Evolutionary conservation across 768 basidiomycete species (phyloP), one percentile per base, ranked within the genome.

Genomic region (Trametes sanguinea): DNA sequence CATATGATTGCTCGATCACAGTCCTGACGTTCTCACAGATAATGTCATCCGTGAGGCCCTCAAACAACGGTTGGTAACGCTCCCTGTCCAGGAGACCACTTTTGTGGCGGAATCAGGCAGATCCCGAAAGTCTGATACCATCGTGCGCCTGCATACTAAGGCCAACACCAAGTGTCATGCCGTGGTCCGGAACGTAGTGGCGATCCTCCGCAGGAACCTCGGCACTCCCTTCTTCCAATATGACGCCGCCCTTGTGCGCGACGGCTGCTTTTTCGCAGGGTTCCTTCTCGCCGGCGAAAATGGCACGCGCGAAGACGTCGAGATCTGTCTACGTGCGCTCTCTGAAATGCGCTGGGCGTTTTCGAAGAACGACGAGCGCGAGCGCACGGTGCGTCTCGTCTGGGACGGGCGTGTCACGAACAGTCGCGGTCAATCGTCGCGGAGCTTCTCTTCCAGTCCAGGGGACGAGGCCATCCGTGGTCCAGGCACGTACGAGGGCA

Each of bases 191-290:
- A 69, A 79, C 72, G 73, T 82, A 74, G 58, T 83, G 77, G 37
- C 75, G 74, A 76, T 73, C 78, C 82, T 73, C 73, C 83, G 66
- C 76, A 81, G 59, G 62, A 83, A 72, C 65, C 76, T 77, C 73
- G 86, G 67, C 76, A 84, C 73, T 4, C 62, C 72, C 11, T 83
- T 96, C 66, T 94, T 97, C 70, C 81, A 81, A 67, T 95, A 89
- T 80, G 95, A 98, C 71, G 85, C 93, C 1, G 88, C 89, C 17
- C 80, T 95, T 4, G 86, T 95, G 55, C 84, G 91, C 17, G 94
- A 96, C 68, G 95, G 95, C 3, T 92, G 89, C 68, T 96, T 89
- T 80, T 95, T 89, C 68, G 91, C 92, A 3, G 93, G 86, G 2
- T 84, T 89, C 63, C 76, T 94, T 42, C 81, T 92, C 6, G 90